phyloP scores from a whole-genome alignment of 257 asterid genomes.

The Capsicum rhomboideum region DNA sequence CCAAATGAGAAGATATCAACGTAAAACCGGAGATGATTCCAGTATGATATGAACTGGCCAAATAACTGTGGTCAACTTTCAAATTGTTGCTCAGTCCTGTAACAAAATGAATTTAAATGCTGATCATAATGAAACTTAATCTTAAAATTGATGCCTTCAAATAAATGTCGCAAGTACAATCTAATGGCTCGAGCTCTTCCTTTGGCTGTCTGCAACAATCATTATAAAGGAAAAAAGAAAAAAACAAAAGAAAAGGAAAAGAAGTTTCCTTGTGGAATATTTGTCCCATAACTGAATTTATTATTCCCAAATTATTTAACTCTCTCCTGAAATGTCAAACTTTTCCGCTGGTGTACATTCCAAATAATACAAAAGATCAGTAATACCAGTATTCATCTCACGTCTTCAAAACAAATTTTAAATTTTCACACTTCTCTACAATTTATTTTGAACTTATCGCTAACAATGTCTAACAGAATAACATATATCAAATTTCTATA shows the following conservation, averaged over 20 bases:
- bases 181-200: background rate
- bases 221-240: background rate
- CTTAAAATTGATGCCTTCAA: background rate
- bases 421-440: background rate
- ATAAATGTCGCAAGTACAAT: background rate
- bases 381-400: background rate
- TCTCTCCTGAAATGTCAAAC: background rate
- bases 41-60: constrained; percentile 87
- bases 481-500: background rate
- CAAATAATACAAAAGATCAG: background rate
- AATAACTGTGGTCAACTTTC: constrained; percentile 60
- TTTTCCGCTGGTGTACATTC: background rate
- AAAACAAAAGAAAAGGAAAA: background rate
- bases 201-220: background rate
- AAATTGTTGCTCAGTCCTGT: constrained; percentile 28
- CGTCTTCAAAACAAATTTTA: background rate
- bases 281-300: background rate
- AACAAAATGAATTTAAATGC: background rate
- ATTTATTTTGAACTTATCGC: background rate
- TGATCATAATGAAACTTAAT: background rate
- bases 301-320: background rate
- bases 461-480: background rate
- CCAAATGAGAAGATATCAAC: constrained; percentile 54
- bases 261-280: background rate
- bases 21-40: constrained; percentile 81